A percentile compares a stretch with the other conserved stretches of the same genome.
These are phyloP conservation scores for Myxozyma monticola DNA, from an alignment of 805 yeast genomes.

Conservation along the genomic window DNA sequence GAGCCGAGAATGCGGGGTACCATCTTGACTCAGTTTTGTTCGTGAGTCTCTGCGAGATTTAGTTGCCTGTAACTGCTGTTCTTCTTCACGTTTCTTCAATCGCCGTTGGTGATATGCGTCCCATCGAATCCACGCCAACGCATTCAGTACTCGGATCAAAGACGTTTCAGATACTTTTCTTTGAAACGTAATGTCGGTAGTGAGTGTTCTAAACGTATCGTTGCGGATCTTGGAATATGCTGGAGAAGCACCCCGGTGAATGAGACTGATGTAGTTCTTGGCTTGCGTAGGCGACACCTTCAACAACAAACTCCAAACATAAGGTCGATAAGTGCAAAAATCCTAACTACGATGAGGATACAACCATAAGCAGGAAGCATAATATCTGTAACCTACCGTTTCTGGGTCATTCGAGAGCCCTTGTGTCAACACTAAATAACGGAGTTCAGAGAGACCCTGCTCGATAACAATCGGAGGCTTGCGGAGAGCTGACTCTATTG, in stretches of 20 bases:
- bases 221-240: conserved; percentile 70
- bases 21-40: neutral
- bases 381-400: conserved; percentile 4
- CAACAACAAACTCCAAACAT: conserved; percentile 78
- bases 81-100: conserved; percentile 21
- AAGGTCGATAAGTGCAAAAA: conserved; percentile 65
- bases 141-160: conserved; percentile 66
- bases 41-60: conserved; percentile 10
- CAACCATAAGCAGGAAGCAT: neutral
- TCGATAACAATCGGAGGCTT: conserved; percentile 19
- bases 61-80: neutral
- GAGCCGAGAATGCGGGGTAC: neutral
- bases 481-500: conserved; percentile 19
- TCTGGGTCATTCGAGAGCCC: conserved; percentile 25
- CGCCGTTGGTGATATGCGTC: conserved; percentile 10
- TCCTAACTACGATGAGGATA: conserved; percentile 34
- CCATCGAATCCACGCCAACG: conserved; percentile 53
- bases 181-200: conserved; percentile 67
- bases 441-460: conserved; percentile 28
- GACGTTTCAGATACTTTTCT: conserved; percentile 67
- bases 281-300: conserved; percentile 61
- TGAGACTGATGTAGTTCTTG: conserved; percentile 53
- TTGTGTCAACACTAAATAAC: conserved; percentile 25
- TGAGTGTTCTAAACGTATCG: conserved; percentile 82
- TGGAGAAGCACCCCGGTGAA: conserved; percentile 58